Conservation (phyloP, 768 basidiomycete genomes). For the Gymnopilus dilepis region DNA sequence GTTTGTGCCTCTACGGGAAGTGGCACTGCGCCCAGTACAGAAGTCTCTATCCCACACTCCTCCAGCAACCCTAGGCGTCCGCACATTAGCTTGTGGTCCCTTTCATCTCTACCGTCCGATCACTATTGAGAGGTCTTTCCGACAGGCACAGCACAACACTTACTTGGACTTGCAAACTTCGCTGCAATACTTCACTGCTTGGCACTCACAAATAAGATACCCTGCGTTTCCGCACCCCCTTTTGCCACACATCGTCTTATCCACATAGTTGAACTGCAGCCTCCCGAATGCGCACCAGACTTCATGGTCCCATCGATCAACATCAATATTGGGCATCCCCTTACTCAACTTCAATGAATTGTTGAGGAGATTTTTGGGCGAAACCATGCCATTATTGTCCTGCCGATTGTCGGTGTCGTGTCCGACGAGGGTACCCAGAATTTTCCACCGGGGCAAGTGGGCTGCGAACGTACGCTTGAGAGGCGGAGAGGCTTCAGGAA, state of each 20-base stretch:
- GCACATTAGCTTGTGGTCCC: background rate
- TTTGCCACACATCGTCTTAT: slow-evolving; percentile 6
- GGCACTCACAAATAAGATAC: background rate
- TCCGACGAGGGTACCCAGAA: slow-evolving; percentile 1
- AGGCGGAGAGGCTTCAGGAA: background rate
- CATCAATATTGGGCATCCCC: too few species aligned
- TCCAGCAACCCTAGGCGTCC: background rate
- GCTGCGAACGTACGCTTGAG: background rate
- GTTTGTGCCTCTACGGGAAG: too few species aligned
- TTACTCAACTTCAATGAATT: too few species aligned
- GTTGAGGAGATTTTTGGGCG: background rate
- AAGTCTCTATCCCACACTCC: background rate
- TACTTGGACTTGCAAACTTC: slow-evolving; percentile 7
- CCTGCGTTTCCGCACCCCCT: slow-evolving; percentile 4
- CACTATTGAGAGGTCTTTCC: background rate
- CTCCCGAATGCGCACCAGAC: slow-evolving; percentile 2
- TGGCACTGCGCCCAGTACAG: background rate
- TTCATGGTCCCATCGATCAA: slow-evolving; percentile 1
- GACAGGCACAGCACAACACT: background rate
- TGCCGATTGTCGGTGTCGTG: slow-evolving; percentile 3
- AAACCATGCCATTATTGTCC: background rate
- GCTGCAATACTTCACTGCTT: slow-evolving; percentile 10
- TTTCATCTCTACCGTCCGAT: background rate
- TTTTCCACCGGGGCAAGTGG: slow-evolving; percentile 11
- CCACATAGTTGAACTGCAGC: background rate